phyloP scores from a whole-genome alignment of 305 asterid genomes.

The Nicotiana rustica region DNA sequence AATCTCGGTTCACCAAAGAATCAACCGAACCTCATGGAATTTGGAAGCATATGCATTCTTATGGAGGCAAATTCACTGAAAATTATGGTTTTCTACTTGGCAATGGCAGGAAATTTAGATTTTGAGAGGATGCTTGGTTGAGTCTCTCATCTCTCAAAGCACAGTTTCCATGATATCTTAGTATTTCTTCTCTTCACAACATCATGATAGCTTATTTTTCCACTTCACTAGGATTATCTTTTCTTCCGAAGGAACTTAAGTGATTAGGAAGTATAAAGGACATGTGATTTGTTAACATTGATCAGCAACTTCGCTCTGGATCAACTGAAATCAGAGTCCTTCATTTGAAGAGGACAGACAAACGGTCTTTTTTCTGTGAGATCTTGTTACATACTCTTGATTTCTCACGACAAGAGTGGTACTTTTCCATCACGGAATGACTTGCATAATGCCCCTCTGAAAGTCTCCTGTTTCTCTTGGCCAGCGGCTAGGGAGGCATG shows the following conservation, averaged over 20 bases:
- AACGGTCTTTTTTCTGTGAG: too few species aligned
- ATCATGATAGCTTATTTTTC: not conserved
- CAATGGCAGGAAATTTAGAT: slow-evolving; percentile 1
- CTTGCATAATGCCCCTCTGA: too few species aligned
- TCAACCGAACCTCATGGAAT: not conserved
- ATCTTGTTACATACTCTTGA: not conserved
- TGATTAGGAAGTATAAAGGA: not conserved
- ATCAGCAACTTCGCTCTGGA: slow-evolving; percentile 9
- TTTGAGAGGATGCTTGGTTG: slow-evolving; percentile 18
- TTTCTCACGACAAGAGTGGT: not conserved
- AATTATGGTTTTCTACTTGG: not conserved
- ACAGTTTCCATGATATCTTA: slow-evolving; percentile 9
- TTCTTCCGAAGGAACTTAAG: not conserved
- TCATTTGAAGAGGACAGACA: not conserved
- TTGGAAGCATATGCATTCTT: not conserved
- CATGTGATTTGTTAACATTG: not conserved
- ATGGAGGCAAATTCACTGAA: not conserved
- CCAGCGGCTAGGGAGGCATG: not conserved
- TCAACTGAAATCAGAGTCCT: not conserved
- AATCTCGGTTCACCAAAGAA: not conserved
- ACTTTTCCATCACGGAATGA: too few species aligned
- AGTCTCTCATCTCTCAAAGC: not conserved
- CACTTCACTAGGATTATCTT: slow-evolving; percentile 19
- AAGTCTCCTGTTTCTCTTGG: too few species aligned
- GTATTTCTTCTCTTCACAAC: slow-evolving; percentile 4